Evolutionary conservation across 768 basidiomycete genomes (phyloP), one percentile per base, ranked within the genome.

Genomic region (Russula emetica): DNA sequence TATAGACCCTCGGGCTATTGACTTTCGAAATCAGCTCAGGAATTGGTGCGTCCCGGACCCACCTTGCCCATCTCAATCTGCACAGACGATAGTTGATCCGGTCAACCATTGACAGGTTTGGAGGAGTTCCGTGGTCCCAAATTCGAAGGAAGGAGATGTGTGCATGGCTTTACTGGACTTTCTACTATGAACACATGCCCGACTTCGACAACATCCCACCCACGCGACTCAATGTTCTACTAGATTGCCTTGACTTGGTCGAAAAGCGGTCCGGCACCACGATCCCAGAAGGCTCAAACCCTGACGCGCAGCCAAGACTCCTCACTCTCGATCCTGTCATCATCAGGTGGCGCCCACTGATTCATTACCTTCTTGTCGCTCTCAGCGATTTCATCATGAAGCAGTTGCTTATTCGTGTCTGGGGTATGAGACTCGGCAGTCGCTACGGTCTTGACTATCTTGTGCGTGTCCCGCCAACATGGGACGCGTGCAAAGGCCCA

Each of bases 141-240:
- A 81, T 96, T 62, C 83, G 78, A 50, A 78, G 77, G 20, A 76
- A 81, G 44, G 83, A 92, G 71, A 76, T 92, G 61, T 79, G 79
- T 47, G 77, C 82, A 63, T 95, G 92, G 89, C 76, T 96, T 34
- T 85, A 90, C 61, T 95, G 93, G 92, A 81, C 84, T 26, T 85
- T 90, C 70, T 94, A 86, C 74, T 88, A 88, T 70, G 77, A 81
- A 5, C 78, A 84, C 44, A 76, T 90, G 36, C 85, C 86, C 18
- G 70, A 81, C 7, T 71, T 75, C 5, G 78, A 84, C 13, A 58
- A 73, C 32, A 72, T 90, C 20, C 74, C 84, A 2, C 72, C 76
- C 13, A 64, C 75, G 3, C 83, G 83, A 55, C 77, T 75, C 32
- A 72, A 71, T 8, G 78, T 82, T 18, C 68, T 96, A n/a, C 78